Evolutionary conservation across 306 rosid species (phyloP), one percentile per base, ranked within the genome.

Genomic region (Prinsepia uniflora): DNA sequence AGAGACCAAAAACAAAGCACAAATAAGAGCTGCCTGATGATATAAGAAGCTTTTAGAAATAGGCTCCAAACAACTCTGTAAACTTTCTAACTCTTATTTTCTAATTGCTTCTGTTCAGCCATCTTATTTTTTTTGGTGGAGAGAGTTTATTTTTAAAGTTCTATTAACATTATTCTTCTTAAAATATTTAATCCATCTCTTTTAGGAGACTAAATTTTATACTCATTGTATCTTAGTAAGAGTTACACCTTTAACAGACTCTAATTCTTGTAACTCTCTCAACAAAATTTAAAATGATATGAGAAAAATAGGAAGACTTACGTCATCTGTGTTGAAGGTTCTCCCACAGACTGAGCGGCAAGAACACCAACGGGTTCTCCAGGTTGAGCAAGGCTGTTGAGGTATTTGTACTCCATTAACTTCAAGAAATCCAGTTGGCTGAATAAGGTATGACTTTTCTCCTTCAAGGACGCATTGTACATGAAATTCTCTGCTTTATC

Each of bases 261-360:
- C 36, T 30, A 30, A 30, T 30, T 30, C 36, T 30, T 12, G 50
- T 46, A 46, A 4, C 11, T 46, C 50, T 1, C 50, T 56, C 8
- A 70, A 10, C 20, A 40, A 13, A 11, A 61, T 50, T 68, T 40
- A 56, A 62, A 55, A 57, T 41, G 53, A 68, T 36, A 39, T 20
- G 67, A 47, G 36, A 60, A 49, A 61, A 57, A 10, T 19, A 36
- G 75, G 55, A 67, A 59, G 67, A 68, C 91, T 80, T 84, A 87
- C 96, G 96, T 91, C 98, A 94, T 94, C 81, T 94, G 97, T 1
- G 98, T 94, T 54, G 97, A 93, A 1, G 98, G 98, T 81, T 94
- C 98, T 58, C 98, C 97, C 19, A 91, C 91, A 41, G 98, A 94
- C 81, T 89, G 98, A 49, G 88, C 91, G 75, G 97, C 98, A 71